Evolutionary conservation across 768 basidiomycete genomes (phyloP).

Genomic region (Lactarius evosmus): DNA sequence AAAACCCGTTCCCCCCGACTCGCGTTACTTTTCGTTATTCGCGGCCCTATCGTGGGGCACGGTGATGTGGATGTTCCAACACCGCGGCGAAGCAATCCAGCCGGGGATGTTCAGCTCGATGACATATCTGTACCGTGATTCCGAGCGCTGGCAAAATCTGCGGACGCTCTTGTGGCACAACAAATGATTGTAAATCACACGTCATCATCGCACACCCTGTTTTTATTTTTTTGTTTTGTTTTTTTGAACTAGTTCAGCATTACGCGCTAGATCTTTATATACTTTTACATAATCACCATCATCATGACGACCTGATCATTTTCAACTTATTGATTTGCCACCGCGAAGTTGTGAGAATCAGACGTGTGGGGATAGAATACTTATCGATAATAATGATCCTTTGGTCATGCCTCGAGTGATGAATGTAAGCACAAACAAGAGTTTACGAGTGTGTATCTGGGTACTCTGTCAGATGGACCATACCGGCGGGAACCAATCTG

Average conservation of each 20-base stretch:
- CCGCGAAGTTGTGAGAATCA: background rate
- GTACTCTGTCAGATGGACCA: constrained; percentile 17
- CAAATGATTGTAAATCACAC: constrained; percentile 42
- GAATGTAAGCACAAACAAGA: constrained; percentile 15
- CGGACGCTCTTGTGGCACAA: constrained; percentile 92
- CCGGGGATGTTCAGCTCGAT: constrained; percentile 97
- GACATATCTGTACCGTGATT: constrained; percentile 93
- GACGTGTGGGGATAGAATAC: constrained; percentile 17
- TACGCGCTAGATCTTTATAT: constrained; percentile 7
- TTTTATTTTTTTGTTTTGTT: background rate
- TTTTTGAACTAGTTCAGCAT: background rate
- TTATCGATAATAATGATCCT: constrained; percentile 28
- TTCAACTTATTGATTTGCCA: background rate
- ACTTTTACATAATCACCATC: constrained; percentile 12
- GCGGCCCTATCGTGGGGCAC: constrained; percentile 90
- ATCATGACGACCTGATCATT: background rate
- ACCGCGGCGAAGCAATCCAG: constrained; percentile 87
- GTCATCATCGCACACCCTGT: background rate
- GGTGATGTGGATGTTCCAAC: constrained; percentile 94
- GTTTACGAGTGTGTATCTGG: constrained; percentile 19
- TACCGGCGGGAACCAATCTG: constrained; percentile 15
- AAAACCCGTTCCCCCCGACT: constrained; percentile 79
- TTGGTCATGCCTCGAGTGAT: constrained; percentile 10
- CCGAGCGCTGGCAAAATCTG: constrained; percentile 78
- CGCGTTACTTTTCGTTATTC: constrained; percentile 80